A percentile compares a stretch with the other conserved stretches of the same genome.
phyloP scores from a whole-genome alignment of 805 yeast species.

The Suhomyces xylopsoci region DNA sequence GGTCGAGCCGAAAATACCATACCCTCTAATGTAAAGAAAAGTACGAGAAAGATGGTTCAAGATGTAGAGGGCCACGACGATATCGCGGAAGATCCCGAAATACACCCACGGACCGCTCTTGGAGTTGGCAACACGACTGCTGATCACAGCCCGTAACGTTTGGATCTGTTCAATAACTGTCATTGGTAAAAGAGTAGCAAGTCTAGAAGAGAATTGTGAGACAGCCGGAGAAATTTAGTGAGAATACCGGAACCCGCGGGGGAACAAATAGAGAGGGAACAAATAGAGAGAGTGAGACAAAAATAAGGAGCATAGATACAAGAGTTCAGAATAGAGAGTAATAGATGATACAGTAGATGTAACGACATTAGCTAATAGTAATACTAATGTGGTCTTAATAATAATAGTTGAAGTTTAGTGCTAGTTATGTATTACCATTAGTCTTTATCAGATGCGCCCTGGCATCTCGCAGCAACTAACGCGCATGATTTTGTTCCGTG shows the following conservation, averaged over 20 bases:
- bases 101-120: background rate
- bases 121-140: background rate
- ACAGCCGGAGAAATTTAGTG: background rate
- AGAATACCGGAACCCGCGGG: background rate
- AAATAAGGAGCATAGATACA: no score
- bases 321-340: no score
- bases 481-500: background rate
- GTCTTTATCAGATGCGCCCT: background rate
- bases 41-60: slow-evolving; percentile 8
- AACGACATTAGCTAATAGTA: no score
- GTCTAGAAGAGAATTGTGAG: background rate
- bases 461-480: background rate
- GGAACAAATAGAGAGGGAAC: no score
- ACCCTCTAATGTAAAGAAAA: slow-evolving; percentile 13
- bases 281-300: no score
- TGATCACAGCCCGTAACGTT: background rate
- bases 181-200: background rate
- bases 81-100: slow-evolving; percentile 12
- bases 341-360: no score
- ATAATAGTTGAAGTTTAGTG: no score
- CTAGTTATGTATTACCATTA: no score
- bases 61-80: slow-evolving; percentile 16
- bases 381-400: no score
- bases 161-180: background rate
- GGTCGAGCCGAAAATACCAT: slow-evolving; percentile 13